Conservation (phyloP, 2,329 filamentous ascomycete genomes). For the Clonostachys sp. region DNA sequence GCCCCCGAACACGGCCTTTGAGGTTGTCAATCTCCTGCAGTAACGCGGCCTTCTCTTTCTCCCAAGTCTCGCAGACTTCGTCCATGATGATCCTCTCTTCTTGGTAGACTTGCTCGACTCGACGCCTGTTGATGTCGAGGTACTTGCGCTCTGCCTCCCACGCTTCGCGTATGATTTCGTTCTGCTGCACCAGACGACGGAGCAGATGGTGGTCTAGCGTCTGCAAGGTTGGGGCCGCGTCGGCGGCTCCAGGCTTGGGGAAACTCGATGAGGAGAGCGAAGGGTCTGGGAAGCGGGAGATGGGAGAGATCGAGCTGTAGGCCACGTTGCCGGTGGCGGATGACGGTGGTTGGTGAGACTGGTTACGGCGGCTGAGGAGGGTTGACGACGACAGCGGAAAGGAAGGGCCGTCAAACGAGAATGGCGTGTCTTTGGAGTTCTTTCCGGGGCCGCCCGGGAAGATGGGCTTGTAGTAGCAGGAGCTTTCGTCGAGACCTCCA, state of each 20-base stretch:
- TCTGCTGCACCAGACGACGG: conserved; percentile 34
- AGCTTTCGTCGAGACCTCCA: neutral
- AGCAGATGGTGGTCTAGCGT: conserved; percentile 20
- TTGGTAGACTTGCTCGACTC: conserved; percentile 50
- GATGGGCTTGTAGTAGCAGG: neutral
- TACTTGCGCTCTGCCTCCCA: conserved; percentile 51
- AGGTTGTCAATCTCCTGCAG: conserved; percentile 34
- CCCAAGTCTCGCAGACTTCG: conserved; percentile 41
- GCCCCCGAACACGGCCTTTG: conserved; percentile 26
- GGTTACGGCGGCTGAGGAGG: too few species aligned
- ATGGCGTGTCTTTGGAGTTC: too few species aligned
- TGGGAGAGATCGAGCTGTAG: too few species aligned
- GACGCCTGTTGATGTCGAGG: conserved; percentile 46
- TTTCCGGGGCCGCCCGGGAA: too few species aligned
- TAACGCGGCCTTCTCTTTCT: conserved; percentile 34
- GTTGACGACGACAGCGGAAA: too few species aligned
- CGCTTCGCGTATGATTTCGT: conserved; percentile 36
- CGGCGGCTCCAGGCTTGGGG: neutral
- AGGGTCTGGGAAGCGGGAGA: too few species aligned
- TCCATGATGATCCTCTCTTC: conserved; percentile 51
- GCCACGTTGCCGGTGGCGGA: too few species aligned
- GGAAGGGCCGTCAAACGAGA: too few species aligned
- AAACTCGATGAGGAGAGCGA: neutral
- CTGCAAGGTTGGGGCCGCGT: neutral
- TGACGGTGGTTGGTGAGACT: too few species aligned